Conservation (phyloP, 2,329 filamentous ascomycete species). For the Cercospora zeina region DNA sequence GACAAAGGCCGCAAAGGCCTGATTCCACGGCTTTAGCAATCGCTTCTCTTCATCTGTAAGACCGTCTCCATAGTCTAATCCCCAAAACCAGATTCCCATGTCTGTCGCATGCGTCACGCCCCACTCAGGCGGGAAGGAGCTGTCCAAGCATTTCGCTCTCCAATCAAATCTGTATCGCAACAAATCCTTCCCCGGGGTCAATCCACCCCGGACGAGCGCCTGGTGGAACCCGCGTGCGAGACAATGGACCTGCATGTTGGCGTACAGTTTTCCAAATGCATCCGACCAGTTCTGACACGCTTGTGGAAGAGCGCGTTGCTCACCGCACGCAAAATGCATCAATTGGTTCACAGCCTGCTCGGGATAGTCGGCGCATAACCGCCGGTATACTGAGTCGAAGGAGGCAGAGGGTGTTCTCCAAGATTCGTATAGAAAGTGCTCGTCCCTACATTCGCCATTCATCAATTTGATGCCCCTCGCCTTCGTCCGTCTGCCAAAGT, state of each 20-base stretch:
- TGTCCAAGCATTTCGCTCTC: slow-evolving; percentile 51
- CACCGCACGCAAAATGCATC: slow-evolving; percentile 49
- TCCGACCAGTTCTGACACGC: slow-evolving; percentile 51
- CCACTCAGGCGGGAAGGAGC: slow-evolving; percentile 48
- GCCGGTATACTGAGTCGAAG: slow-evolving; percentile 46
- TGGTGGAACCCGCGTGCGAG: slow-evolving; percentile 55
- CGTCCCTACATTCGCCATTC: slow-evolving; percentile 57
- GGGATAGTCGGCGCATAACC: slow-evolving; percentile 57
- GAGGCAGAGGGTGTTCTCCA: slow-evolving; percentile 53
- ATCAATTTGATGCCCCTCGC: slow-evolving; percentile 52
- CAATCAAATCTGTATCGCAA: slow-evolving; percentile 58
- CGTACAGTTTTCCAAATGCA: slow-evolving; percentile 57
- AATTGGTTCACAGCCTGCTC: slow-evolving; percentile 47
- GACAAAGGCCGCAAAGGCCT: slow-evolving; percentile 45
- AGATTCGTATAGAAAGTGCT: slow-evolving; percentile 54
- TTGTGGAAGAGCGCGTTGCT: slow-evolving; percentile 40
- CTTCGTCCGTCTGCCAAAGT: slow-evolving; percentile 50
- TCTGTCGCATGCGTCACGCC: slow-evolving; percentile 59
- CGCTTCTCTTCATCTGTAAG: slow-evolving; percentile 50
- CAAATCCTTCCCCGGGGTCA: slow-evolving; percentile 47
- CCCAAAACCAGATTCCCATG: slow-evolving; percentile 59
- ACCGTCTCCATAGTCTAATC: slow-evolving; percentile 45
- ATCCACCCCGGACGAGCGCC: slow-evolving; percentile 46
- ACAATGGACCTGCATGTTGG: slow-evolving; percentile 57
- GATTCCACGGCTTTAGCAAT: slow-evolving; percentile 44